Conservation (phyloP, 108 stramenopile species). For the Skeletonema grethae region DNA sequence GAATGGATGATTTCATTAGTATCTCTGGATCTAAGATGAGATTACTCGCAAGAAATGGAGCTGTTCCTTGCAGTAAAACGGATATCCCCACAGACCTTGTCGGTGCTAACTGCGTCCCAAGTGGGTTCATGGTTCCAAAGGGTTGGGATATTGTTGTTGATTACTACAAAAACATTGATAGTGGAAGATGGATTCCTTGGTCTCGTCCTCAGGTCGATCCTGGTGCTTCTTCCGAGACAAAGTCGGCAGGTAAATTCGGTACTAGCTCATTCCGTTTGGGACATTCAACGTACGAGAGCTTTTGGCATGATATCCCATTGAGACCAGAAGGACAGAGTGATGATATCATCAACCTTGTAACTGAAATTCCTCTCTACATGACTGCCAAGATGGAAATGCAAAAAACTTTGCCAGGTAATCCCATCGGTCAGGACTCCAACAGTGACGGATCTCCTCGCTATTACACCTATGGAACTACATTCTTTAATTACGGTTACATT, state of each 20-base stretch:
- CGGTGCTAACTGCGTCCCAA: slow-evolving; percentile 95
- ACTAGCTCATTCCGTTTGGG: slow-evolving; percentile 63
- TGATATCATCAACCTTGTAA: slow-evolving; percentile 78
- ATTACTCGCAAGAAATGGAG: slow-evolving; percentile 90
- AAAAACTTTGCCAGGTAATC: slow-evolving; percentile 71
- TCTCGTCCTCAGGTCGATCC: slow-evolving; percentile 76
- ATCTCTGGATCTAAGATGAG: slow-evolving; percentile 98
- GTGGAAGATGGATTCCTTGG: slow-evolving; percentile 93
- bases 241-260: slow-evolving; percentile 75
- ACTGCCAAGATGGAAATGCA: slow-evolving; percentile 98
- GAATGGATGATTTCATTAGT: slow-evolving; percentile 94
- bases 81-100: slow-evolving; percentile 95
- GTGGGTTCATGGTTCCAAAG: slow-evolving; percentile 98
- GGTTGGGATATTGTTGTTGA: slow-evolving; percentile 98
- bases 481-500: slow-evolving; percentile 98
- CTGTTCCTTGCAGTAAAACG: slow-evolving; percentile 88
- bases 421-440: slow-evolving; percentile 90
- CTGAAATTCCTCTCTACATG: slow-evolving; percentile 95
- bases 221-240: slow-evolving; percentile 48
- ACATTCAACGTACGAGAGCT: slow-evolving; percentile 60
- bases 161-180: slow-evolving; percentile 95
- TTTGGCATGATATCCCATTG: slow-evolving; percentile 95
- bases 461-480: slow-evolving; percentile 96
- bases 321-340: slow-evolving; percentile 53
- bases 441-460: slow-evolving; percentile 93